A percentile compares a stretch with the other conserved stretches of the same genome.
phyloP scores from a whole-genome alignment of 441 rosid species.

The Breynia disticha region DNA sequence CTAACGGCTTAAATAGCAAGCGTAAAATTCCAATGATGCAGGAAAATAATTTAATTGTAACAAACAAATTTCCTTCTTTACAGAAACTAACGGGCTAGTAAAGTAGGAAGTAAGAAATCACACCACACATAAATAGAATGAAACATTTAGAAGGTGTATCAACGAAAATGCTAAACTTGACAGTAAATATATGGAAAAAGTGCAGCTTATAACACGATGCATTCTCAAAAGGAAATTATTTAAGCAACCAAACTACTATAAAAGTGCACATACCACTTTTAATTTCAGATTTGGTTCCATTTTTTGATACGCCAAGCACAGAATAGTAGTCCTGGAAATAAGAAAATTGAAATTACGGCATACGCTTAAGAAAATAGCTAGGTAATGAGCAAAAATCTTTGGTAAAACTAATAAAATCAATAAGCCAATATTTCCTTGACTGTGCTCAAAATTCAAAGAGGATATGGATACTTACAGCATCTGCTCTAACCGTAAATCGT shows the following conservation, averaged over 20 bases:
- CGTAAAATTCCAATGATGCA: too few relatives aligned
- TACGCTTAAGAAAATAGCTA: constrained; percentile 8
- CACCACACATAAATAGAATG: too few relatives aligned
- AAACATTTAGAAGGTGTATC: too few relatives aligned
- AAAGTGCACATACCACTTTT: constrained; percentile 62
- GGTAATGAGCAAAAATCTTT: not conserved
- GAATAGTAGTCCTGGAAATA: constrained; percentile 76
- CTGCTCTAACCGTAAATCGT: constrained; percentile 74
- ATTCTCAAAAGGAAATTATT: too few relatives aligned
- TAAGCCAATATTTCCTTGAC: not conserved
- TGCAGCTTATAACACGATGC: too few relatives aligned
- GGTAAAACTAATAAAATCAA: not conserved
- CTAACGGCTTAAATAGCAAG: too few relatives aligned
- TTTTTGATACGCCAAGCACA: constrained; percentile 85
- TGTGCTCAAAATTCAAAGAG: not conserved
- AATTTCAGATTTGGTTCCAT: constrained; percentile 84
- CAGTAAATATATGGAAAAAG: too few relatives aligned
- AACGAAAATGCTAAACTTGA: too few relatives aligned
- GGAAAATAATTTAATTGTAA: too few relatives aligned
- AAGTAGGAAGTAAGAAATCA: too few relatives aligned
- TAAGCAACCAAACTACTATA: not conserved
- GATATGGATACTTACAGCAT: constrained; percentile 48
- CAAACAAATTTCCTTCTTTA: too few relatives aligned
- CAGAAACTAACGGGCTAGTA: too few relatives aligned
- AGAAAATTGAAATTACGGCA: constrained; percentile 9